phyloP scores from a whole-genome alignment of 2,329 filamentous ascomycete genomes.

The Arachnomyces sp. region DNA sequence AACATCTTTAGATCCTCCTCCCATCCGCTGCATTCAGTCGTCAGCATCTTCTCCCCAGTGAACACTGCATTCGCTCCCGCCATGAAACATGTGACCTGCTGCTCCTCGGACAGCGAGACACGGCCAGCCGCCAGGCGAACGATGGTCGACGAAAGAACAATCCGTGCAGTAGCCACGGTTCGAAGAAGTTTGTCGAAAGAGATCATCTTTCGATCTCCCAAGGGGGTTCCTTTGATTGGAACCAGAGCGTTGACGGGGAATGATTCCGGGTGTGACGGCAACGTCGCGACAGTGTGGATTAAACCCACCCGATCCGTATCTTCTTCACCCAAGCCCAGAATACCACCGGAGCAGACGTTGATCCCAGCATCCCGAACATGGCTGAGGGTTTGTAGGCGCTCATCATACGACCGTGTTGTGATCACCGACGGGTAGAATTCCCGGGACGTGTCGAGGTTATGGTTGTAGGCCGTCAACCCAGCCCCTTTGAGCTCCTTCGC shows the following conservation, averaged over 20 bases:
- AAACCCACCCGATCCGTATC: conserved; percentile 73
- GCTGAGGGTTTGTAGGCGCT: conserved; percentile 69
- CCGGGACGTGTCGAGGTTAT: conserved; percentile 84
- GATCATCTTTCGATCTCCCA: conserved; percentile 66
- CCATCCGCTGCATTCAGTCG: conserved; percentile 85
- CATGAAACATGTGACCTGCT: conserved; percentile 84
- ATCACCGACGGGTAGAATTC: conserved; percentile 86
- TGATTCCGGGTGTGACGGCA: conserved; percentile 77
- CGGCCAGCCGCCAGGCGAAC: conserved; percentile 79
- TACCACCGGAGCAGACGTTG: conserved; percentile 84
- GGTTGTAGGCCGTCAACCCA: conserved; percentile 85
- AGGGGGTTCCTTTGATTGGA: conserved; percentile 80
- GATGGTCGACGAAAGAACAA: conserved; percentile 78
- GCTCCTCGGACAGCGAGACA: conserved; percentile 77
- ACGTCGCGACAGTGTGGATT: conserved; percentile 71
- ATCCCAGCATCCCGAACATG: conserved; percentile 81
- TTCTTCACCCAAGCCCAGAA: conserved; percentile 75
- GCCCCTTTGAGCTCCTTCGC: conserved; percentile 75
- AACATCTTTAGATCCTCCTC: conserved; percentile 83
- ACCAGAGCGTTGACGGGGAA: conserved; percentile 90
- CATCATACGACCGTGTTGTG: conserved; percentile 78
- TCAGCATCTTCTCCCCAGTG: conserved; percentile 92
- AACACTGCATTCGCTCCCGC: conserved; percentile 92
- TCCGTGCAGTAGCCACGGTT: conserved; percentile 73
- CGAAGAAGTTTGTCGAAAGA: conserved; percentile 71